phyloP scores from a whole-genome alignment of 805 yeast genomes.

The Saturnispora halmiae region DNA sequence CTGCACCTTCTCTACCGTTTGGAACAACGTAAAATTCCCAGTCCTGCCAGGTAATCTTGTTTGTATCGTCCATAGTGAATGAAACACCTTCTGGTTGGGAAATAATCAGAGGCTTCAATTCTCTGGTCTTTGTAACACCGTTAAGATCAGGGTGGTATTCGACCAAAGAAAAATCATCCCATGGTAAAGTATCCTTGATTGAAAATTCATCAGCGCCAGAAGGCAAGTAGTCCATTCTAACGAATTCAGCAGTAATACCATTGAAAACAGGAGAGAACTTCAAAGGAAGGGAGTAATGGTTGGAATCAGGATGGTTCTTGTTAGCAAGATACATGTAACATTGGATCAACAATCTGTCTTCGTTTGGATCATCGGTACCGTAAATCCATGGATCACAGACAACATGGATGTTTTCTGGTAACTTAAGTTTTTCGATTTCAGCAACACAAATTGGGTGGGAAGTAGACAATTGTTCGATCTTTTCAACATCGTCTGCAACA shows the following conservation, averaged over 20 bases:
- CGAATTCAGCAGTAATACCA: slow-evolving; percentile 46
- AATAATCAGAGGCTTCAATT: slow-evolving; percentile 59
- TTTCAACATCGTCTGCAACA: slow-evolving; percentile 53
- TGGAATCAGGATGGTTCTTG: slow-evolving; percentile 59
- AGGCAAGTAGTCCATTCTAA: slow-evolving; percentile 68
- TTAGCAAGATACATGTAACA: slow-evolving; percentile 66
- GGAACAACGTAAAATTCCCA: slow-evolving; percentile 71
- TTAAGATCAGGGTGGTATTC: slow-evolving; percentile 70
- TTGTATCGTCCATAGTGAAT: slow-evolving; percentile 48
- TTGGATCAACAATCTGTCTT: slow-evolving; percentile 55
- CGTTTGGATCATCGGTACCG: slow-evolving; percentile 60
- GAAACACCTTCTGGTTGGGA: slow-evolving; percentile 77
- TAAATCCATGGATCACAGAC: slow-evolving; percentile 80
- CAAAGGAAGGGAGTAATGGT: slow-evolving; percentile 68
- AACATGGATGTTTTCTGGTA: slow-evolving; percentile 46
- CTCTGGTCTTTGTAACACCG: slow-evolving; percentile 42
- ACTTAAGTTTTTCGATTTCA: slow-evolving; percentile 56
- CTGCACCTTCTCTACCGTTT: slow-evolving; percentile 73
- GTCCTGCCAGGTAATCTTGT: slow-evolving; percentile 68
- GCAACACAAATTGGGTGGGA: slow-evolving; percentile 51
- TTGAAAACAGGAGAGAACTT: slow-evolving; percentile 69
- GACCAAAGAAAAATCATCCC: slow-evolving; percentile 51
- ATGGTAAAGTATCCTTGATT: slow-evolving; percentile 45
- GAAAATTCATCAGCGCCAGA: slow-evolving; percentile 61
- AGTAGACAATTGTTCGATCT: slow-evolving; percentile 42